phyloP scores from a whole-genome alignment of 2,329 filamentous ascomycete genomes.

The Trichoderma sp. region DNA sequence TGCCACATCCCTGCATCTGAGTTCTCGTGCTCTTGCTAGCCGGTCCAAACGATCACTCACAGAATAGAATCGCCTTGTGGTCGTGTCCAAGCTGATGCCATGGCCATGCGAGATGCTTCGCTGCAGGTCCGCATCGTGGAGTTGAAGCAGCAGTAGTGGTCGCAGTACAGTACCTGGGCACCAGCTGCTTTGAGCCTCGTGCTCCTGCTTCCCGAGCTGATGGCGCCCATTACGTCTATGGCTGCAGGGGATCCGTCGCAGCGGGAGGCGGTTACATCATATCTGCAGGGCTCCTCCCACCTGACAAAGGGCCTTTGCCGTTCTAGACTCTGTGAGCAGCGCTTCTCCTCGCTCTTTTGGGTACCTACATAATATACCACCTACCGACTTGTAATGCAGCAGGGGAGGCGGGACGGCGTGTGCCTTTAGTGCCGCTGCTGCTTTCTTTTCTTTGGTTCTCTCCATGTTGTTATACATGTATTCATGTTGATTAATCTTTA shows the following conservation, averaged over 20 bases:
- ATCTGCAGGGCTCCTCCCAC: background rate
- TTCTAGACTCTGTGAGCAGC: slow-evolving; percentile 21
- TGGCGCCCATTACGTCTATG: slow-evolving; percentile 29
- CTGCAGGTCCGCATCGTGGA: background rate
- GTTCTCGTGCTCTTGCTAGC: background rate
- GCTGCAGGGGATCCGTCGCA: slow-evolving; percentile 25
- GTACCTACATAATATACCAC: background rate
- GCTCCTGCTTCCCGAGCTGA: slow-evolving; percentile 27
- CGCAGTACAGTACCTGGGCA: background rate
- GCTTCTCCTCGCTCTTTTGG: slow-evolving; percentile 8
- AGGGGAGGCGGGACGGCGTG: background rate
- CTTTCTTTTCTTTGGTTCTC: background rate
- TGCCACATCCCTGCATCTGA: background rate
- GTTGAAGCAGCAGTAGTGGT: background rate
- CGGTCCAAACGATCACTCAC: background rate
- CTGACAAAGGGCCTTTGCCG: slow-evolving; percentile 1
- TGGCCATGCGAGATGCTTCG: background rate
- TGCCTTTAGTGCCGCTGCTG: background rate
- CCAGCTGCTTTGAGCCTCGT: slow-evolving; percentile 17
- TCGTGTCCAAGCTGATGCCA: background rate
- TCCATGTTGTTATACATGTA: background rate
- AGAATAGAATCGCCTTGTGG: background rate
- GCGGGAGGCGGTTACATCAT: slow-evolving; percentile 29
- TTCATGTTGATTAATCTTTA: background rate
- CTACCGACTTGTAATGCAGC: background rate